Conservation (phyloP, 371 early-diverging fungal species). For the Rhizopus microsporus region DNA sequence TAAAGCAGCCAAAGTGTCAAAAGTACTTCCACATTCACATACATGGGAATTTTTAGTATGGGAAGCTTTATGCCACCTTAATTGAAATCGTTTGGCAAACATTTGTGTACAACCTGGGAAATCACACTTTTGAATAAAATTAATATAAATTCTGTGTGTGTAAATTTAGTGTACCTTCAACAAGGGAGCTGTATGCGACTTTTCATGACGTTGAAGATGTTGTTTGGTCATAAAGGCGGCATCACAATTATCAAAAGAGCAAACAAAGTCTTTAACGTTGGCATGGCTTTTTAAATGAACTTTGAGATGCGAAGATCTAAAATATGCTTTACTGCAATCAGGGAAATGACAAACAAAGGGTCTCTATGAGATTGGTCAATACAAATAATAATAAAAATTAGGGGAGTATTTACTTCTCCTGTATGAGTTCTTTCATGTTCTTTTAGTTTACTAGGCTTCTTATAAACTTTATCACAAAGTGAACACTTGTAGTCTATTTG, state of each 20-base stretch:
- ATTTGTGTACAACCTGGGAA: conserved; percentile 54
- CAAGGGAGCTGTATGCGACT: conserved; percentile 41
- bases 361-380: conserved; percentile 27
- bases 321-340: conserved; percentile 61
- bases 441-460: conserved; percentile 52
- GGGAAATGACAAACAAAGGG: conserved; percentile 56
- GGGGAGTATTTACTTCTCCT: conserved; percentile 50
- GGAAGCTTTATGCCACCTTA: conserved; percentile 53
- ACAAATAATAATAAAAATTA: conserved; percentile 4
- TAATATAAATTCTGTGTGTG: background rate
- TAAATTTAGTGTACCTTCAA: conserved; percentile 34
- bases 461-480: conserved; percentile 55
- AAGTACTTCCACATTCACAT: conserved; percentile 49
- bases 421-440: conserved; percentile 65
- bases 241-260: conserved; percentile 38
- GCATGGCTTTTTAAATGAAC: conserved; percentile 61
- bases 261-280: conserved; percentile 38
- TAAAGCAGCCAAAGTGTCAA: conserved; percentile 55
- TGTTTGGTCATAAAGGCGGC: conserved; percentile 40
- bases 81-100: conserved; percentile 57
- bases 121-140: conserved; percentile 36
- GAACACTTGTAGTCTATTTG: conserved; percentile 11
- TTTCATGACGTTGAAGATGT: conserved; percentile 52
- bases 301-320: conserved; percentile 55
- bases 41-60: conserved; percentile 35